Base-by-base conservation (phyloP, 1,284 basidiomycete species). In the Apiotrichum montevideense region DNA sequence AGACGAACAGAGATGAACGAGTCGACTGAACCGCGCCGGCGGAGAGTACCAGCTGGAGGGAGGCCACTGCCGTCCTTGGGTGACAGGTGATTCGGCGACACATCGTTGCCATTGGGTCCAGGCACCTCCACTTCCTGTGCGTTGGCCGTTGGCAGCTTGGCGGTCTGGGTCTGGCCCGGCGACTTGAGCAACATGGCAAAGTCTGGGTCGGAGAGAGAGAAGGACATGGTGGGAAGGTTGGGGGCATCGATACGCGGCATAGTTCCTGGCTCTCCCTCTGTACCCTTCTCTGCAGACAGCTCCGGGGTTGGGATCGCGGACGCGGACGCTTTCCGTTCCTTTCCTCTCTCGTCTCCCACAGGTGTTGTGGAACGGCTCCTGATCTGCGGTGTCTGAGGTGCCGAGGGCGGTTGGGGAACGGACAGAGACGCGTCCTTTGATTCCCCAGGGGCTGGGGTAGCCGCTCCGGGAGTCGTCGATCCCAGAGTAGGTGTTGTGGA, bases 181-280 rank as follows among this genome's bases (percentile, higher is more conserved):
- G 68, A 68, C 47, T 72, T 72, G 21, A 78, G 63, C 14, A 78
- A 67, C 10, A 68, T 51, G 3, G 75, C 75, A 66, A 78, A 78
- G 61, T 77, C 76, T 3, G 77, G 74, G 55, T 77, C 76, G 15
- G 74, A 75, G 1, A 77, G 57, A 9, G 74, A 74, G 61, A 77
- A 78, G 10, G 71, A 71, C 65, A 78, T 73, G 8, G 69, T 70
- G 8, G 74, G 71, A 3, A 76, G 59, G 33, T 65, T 63, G 13
- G 74, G 74, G 0, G 74, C 69, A 32, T 69, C 68, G n/a, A 77
- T 63, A 14, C 66, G 59, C 4, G 75, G 75, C 14, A 48, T 51
- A 3, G 57, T 4, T 35, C 35, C 42, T 35, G 39, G 34, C 51
- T 54, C 8, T 29, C 47, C 47, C 7, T 49, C 47, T 13, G 47